These are phyloP conservation scores for Paulownia fortunei DNA, from an alignment of 257 asterid species.

Conservation along the genomic window DNA sequence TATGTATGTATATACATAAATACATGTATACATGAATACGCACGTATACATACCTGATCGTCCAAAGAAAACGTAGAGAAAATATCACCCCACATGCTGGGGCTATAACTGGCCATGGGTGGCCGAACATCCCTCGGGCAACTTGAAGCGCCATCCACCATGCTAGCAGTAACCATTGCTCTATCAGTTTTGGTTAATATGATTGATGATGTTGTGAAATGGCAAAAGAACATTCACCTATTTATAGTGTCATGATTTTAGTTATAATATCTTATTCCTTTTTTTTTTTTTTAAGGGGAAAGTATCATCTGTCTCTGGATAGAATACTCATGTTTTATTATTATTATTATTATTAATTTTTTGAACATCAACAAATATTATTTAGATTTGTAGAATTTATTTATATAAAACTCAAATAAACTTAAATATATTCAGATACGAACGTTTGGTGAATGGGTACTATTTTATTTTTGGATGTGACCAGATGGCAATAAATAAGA, in stretches of 20 bases:
- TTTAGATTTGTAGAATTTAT: too few species aligned
- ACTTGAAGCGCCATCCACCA: background rate
- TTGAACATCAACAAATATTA: too few species aligned
- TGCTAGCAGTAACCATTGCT: background rate
- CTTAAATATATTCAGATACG: too few species aligned
- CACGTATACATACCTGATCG: background rate
- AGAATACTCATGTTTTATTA: too few species aligned
- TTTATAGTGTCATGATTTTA: background rate
- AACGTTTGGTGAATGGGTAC: too few species aligned
- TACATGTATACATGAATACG: background rate
- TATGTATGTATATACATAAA: background rate
- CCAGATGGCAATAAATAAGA: too few species aligned
- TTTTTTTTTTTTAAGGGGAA: too few species aligned
- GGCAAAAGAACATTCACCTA: background rate
- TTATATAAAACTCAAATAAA: too few species aligned
- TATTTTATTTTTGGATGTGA: too few species aligned
- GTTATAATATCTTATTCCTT: background rate
- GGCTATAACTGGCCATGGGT: conserved; percentile 7
- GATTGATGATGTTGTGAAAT: background rate
- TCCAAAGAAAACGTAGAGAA: conserved; percentile 11
- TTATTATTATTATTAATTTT: too few species aligned
- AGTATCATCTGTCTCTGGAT: too few species aligned
- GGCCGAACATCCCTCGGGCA: background rate
- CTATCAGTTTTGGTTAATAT: background rate
- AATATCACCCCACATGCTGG: conserved; percentile 29